These are phyloP conservation scores for Coemansia sp. DNA, from an alignment of 192 early-diverging fungal species.

Conservation along the genomic window DNA sequence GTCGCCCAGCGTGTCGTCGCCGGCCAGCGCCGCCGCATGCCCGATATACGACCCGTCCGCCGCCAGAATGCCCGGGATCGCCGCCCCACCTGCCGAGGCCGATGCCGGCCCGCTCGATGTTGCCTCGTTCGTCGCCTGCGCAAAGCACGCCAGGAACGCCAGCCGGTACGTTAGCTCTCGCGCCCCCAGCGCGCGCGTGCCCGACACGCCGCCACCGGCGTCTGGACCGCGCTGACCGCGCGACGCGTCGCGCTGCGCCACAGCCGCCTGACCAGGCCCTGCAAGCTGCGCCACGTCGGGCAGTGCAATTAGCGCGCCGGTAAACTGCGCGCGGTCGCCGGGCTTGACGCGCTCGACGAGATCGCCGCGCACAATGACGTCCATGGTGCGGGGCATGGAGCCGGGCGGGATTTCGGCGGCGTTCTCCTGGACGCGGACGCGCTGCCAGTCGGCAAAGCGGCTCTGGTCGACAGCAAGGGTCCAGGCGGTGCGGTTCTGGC, in stretches of 20 bases:
- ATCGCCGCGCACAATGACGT: slow-evolving; percentile 92
- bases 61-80: slow-evolving; percentile 7
- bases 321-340: slow-evolving; percentile 88
- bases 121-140: slow-evolving; percentile 58
- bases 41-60: slow-evolving; percentile 25
- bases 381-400: slow-evolving; percentile 93
- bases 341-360: slow-evolving; percentile 94
- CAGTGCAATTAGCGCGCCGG: slow-evolving; percentile 87
- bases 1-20: slow-evolving; percentile 58
- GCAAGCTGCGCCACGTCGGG: slow-evolving; percentile 87
- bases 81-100: not conserved
- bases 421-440: slow-evolving; percentile 94
- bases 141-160: slow-evolving; percentile 83
- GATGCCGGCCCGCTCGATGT: not conserved
- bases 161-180: slow-evolving; percentile 93
- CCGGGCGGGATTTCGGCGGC: slow-evolving; percentile 94
- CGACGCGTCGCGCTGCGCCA: slow-evolving; percentile 62
- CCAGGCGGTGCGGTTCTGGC: slow-evolving; percentile 81
- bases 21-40: slow-evolving; percentile 22
- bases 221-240: slow-evolving; percentile 57
- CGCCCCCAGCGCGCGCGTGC: slow-evolving; percentile 83
- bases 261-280: slow-evolving; percentile 64
- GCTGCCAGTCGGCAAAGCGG: slow-evolving; percentile 97
- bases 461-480: slow-evolving; percentile 77
- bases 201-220: slow-evolving; percentile 63